Conservation (phyloP, 73 alveolate genomes). For the Stentor roeselii region DNA sequence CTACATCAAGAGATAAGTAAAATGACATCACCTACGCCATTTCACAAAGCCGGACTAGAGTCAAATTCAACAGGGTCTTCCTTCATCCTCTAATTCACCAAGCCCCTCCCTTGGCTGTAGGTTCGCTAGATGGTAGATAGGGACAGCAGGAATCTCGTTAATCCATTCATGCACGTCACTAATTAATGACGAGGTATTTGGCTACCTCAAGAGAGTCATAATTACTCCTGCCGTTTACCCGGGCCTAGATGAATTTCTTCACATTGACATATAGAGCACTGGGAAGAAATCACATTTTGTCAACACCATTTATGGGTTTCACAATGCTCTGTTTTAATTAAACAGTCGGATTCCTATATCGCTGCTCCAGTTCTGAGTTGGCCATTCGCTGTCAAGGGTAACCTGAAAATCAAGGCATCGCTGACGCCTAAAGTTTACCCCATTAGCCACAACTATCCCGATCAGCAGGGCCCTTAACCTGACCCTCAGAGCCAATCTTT, state of each 20-base stretch:
- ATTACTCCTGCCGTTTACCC: slow-evolving; percentile 99
- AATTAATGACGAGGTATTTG: slow-evolving; percentile 98
- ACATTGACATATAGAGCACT: slow-evolving; percentile 99
- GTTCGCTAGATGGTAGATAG: slow-evolving; percentile 99
- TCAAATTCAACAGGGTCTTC: slow-evolving; percentile 99
- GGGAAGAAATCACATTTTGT: slow-evolving; percentile 99
- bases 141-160: slow-evolving; percentile 99
- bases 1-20: slow-evolving; percentile 93
- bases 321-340: slow-evolving; percentile 91
- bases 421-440: not conserved
- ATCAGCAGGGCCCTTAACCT: not conserved
- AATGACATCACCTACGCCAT: slow-evolving; percentile 96
- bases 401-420: not conserved
- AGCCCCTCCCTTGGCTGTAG: slow-evolving; percentile 99
- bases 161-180: slow-evolving; percentile 99
- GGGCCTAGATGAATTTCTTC: slow-evolving; percentile 97
- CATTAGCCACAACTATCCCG: not conserved
- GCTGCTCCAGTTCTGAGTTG: slow-evolving; percentile 98
- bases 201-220: slow-evolving; percentile 99
- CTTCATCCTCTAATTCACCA: slow-evolving; percentile 99
- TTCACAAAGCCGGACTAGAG: slow-evolving; percentile 99
- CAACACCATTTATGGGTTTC: slow-evolving; percentile 97
- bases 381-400: slow-evolving; percentile 4
- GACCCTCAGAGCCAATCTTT: slow-evolving; percentile 27
- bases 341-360: slow-evolving; percentile 97